Evolutionary conservation across 345 rosid genomes (phyloP).

Genomic region (Lepidium sativum): DNA sequence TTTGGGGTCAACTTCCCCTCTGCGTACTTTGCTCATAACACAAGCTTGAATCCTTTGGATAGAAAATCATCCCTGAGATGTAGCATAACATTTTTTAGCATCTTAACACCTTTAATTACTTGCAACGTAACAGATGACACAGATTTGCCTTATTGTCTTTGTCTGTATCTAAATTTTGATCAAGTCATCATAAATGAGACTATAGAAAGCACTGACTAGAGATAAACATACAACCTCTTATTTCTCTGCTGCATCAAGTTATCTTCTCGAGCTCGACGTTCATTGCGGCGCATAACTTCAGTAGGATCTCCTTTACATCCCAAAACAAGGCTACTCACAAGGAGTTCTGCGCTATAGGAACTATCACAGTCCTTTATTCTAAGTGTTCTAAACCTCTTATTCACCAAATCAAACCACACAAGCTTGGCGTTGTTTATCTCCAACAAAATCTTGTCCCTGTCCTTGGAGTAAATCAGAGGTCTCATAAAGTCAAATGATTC

Average conservation of each 20-base stretch:
- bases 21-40: constrained; percentile 28
- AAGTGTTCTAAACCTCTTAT: constrained; percentile 21
- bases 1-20: neutral
- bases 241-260: constrained; percentile 1
- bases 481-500: constrained; percentile 29
- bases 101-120: neutral
- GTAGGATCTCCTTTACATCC: constrained; percentile 19
- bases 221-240: constrained; percentile 33
- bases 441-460: constrained; percentile 34
- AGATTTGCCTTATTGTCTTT: neutral
- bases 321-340: constrained; percentile 44
- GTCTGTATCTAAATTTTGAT: neutral
- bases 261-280: constrained; percentile 13
- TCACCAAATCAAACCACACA: constrained; percentile 41
- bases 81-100: neutral
- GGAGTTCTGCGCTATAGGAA: constrained; percentile 24
- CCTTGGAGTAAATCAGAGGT: constrained; percentile 40
- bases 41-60: constrained; percentile 53
- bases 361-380: constrained; percentile 26
- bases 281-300: constrained; percentile 5
- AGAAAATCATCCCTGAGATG: constrained; percentile 51
- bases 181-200: neutral
- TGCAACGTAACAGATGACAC: neutral
- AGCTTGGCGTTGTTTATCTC: constrained; percentile 38
- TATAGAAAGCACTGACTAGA: neutral